phyloP scores from a whole-genome alignment of 805 yeast species.

The Starmerella gropengiesseri region DNA sequence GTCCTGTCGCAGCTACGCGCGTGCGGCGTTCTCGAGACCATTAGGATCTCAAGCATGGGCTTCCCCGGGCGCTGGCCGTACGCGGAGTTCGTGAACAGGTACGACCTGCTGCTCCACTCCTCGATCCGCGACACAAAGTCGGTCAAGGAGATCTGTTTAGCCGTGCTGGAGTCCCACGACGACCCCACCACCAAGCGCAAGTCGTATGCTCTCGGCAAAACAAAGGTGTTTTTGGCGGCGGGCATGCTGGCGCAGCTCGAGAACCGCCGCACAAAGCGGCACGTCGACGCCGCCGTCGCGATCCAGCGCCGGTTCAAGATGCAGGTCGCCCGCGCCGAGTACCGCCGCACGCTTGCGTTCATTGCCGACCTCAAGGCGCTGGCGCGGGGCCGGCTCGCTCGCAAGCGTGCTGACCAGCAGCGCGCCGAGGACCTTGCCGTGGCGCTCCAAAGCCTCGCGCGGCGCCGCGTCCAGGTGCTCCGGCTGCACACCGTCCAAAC shows the following conservation, averaged over 20 bases:
- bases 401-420: conserved; percentile 43
- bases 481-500: conserved; percentile 41
- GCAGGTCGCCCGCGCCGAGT: conserved; percentile 50
- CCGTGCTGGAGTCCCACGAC: conserved; percentile 37
- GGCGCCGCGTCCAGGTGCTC: conserved; percentile 36
- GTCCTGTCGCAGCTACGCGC: conserved; percentile 91
- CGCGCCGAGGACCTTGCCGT: conserved; percentile 52
- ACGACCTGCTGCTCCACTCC: conserved; percentile 71
- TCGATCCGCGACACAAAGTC: conserved; percentile 47
- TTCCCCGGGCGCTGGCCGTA: conserved; percentile 95
- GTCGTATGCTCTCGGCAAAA: conserved; percentile 53
- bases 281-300: conserved; percentile 64
- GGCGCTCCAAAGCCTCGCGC: conserved; percentile 53
- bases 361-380: conserved; percentile 49
- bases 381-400: conserved; percentile 50
- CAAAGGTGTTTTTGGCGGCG: conserved; percentile 90
- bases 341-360: conserved; percentile 43
- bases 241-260: conserved; percentile 92
- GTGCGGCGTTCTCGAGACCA: conserved; percentile 96
- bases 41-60: conserved; percentile 93
- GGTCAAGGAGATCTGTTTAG: conserved; percentile 53
- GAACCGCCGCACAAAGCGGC: conserved; percentile 68
- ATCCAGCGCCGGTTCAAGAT: conserved; percentile 77
- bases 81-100: conserved; percentile 82
- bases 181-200: background rate